Base-by-base conservation (phyloP, 1,139 yeast species). In the Suhomyces yuchorum region DNA sequence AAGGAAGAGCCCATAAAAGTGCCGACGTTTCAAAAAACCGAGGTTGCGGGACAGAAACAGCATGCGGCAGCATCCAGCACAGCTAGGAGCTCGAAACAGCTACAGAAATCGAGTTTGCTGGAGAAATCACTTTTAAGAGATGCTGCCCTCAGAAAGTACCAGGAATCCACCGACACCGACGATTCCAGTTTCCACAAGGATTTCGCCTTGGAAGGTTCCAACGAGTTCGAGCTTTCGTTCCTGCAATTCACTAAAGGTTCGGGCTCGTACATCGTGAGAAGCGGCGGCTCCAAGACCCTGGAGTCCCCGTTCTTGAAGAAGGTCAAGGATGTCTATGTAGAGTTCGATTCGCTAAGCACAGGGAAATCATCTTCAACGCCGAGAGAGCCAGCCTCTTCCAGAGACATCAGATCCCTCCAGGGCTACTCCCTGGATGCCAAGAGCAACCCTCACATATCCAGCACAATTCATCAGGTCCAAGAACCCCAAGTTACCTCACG, bases 241-340 rank as follows among this genome's bases (percentile, higher is more conserved):
- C 72, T 76, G 43, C 67, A 61, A 53, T 73, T 72, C 51, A 67
- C 77, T 26, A 70, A 63, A 26, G 49, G 62, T 1, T 63, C 73
- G n/a, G 67, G 64, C 3, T 55, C 59, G 2, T 57, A 68, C 20
- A 49, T 53, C 8, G 52, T 55, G 26, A 53, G 55, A 42, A 23
- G 47, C 40, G 32, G 44, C 23, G 50, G 51, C 11, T 28, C 41
- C 43, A 43, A 48, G 20, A 44, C 52, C n/a, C 36, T 48, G 2
- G 63, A 61, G 2, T 63, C 70, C 30, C 71, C 71, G 7, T 66
- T 67, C 49, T 59, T 67, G 7, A 54, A 55, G 42, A 58, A 56
- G 32, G 61, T 67, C 19, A 66, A 65, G 40, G 53, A 57, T 20
- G 56, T 52, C 26, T 59, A 52, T 38, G 58, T 58, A 14, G 53